Conservation (phyloP, 2,329 filamentous ascomycete species). For the Plectosphaerella cucumerina region DNA sequence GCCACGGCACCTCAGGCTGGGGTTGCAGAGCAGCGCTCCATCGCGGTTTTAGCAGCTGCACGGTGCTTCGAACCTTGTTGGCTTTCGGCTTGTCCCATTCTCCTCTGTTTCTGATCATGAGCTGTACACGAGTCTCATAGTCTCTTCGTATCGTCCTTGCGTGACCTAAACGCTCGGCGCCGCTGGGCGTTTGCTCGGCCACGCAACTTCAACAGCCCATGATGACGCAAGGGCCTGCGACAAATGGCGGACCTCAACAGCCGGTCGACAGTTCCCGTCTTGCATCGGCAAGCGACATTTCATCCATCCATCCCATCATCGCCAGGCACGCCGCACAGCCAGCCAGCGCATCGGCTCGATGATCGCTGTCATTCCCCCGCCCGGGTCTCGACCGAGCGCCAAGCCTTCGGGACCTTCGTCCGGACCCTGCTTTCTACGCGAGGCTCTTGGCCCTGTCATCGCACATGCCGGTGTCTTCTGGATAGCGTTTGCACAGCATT, state of each 20-base stretch:
- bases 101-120: too few relatives aligned
- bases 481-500: too few relatives aligned
- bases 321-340: not conserved
- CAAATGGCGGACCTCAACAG: not conserved
- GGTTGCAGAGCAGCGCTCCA: too few relatives aligned
- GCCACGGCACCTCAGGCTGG: too few relatives aligned
- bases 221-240: not conserved
- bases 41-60: too few relatives aligned
- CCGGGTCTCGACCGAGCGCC: not conserved
- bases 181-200: not conserved
- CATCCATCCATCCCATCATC: not conserved
- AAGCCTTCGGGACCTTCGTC: not conserved
- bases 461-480: not conserved
- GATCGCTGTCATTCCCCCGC: not conserved
- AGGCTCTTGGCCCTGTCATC: not conserved
- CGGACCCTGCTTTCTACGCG: not conserved
- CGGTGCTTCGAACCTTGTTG: too few relatives aligned
- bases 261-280: not conserved
- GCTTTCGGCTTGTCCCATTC: too few relatives aligned
- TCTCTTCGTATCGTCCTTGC: not conserved
- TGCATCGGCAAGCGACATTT: too few relatives aligned
- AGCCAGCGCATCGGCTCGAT: not conserved
- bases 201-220: not conserved
- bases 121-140: not conserved
- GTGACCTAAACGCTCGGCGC: not conserved